phyloP scores from a whole-genome alignment of 768 basidiomycete species.

The Neoboletus brunneissimus region DNA sequence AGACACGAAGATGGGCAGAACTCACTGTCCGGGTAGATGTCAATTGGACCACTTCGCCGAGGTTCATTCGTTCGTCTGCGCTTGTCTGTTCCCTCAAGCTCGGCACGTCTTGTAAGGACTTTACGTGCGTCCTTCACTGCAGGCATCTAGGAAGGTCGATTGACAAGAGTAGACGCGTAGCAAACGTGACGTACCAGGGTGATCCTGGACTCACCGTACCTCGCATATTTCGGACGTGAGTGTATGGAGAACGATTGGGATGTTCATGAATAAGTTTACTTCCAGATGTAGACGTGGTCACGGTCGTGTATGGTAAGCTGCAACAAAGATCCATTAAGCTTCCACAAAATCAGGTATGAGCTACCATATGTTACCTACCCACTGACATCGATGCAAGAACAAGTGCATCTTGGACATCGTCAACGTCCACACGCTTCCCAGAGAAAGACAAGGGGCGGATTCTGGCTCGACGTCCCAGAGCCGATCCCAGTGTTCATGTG shows the following conservation, averaged over 20 bases:
- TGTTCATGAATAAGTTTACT: neutral
- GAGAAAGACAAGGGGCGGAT: too few species aligned
- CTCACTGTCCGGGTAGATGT: conserved; percentile 73
- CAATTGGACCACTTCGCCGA: conserved; percentile 77
- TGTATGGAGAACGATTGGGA: conserved; percentile 3
- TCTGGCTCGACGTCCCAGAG: too few species aligned
- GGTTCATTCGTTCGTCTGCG: conserved; percentile 18
- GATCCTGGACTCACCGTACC: conserved; percentile 52
- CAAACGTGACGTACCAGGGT: conserved; percentile 73
- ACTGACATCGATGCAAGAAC: too few species aligned
- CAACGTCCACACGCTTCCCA: too few species aligned
- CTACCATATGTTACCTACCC: too few species aligned
- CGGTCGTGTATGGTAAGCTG: conserved; percentile 69
- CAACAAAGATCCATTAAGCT: conserved; percentile 46
- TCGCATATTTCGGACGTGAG: conserved; percentile 73
- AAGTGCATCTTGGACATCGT: too few species aligned
- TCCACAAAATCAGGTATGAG: conserved; percentile 57
- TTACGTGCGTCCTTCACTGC: conserved; percentile 50
- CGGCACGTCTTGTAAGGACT: conserved; percentile 49
- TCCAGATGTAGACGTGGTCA: conserved; percentile 59
- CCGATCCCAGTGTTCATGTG: conserved; percentile 37
- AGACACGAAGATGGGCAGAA: conserved; percentile 67
- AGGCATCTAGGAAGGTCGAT: neutral
- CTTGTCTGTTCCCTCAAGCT: neutral
- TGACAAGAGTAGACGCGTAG: conserved; percentile 48